These are phyloP conservation scores for Pontederia paniculata DNA, from an alignment of 176 grass and related monocot genomes.

Conservation along the genomic window DNA sequence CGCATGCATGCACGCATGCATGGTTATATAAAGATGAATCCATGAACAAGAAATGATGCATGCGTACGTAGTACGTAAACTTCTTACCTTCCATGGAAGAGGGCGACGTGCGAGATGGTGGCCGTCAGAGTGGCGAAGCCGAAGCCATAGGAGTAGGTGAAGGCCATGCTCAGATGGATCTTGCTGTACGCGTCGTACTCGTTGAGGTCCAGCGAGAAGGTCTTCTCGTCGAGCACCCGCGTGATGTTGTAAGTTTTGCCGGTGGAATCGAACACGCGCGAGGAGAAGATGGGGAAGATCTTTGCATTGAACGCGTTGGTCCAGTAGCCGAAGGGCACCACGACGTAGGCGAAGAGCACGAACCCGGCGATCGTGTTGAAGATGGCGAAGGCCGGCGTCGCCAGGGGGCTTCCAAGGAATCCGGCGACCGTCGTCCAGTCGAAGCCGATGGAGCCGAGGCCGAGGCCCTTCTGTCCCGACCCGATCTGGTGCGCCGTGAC, in stretches of 20 bases:
- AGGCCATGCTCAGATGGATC: conserved; percentile 23
- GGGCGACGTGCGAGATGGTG: conserved; percentile 16
- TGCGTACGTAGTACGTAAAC: too few relatives aligned
- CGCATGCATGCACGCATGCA: too few relatives aligned
- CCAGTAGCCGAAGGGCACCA: background rate
- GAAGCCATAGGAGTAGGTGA: conserved; percentile 21
- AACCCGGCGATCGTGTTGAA: background rate
- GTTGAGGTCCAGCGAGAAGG: background rate
- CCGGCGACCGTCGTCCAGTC: background rate
- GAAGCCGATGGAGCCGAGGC: background rate
- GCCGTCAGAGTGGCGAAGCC: conserved; percentile 27
- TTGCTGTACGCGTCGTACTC: conserved; percentile 23
- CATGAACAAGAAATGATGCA: too few relatives aligned
- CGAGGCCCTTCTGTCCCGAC: background rate
- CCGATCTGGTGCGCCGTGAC: background rate
- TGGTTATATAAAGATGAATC: too few relatives aligned
- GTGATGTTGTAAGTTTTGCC: background rate
- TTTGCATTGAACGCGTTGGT: background rate
- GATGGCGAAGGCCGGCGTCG: background rate
- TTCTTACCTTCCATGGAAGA: conserved; percentile 24
- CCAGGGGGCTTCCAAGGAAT: background rate
- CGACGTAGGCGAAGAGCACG: background rate
- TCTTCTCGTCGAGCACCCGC: background rate
- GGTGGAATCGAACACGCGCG: background rate
- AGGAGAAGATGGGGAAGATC: background rate